Base-by-base conservation (phyloP, 1,284 basidiomycete species). In the Fomes fomentarius region DNA sequence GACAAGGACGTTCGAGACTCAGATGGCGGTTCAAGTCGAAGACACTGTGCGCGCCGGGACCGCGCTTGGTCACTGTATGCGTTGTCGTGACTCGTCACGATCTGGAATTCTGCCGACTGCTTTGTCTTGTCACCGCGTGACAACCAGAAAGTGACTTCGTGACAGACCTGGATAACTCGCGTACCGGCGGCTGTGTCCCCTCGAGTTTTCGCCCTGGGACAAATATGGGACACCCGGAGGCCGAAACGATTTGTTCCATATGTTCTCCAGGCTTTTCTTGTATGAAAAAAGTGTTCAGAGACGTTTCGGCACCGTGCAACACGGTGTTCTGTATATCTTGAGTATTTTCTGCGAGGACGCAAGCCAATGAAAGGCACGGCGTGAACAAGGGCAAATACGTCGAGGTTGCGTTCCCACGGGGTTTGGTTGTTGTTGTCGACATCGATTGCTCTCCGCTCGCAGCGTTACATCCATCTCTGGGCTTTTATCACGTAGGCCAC, bases 401-500 rank as follows among this genome's bases (percentile, higher is more conserved):
- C 56, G 38, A 33, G 49, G 12, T 17, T 28, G 51, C 22, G 52
- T 66, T 67, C 66, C 63, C 66, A 67, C 66, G 66, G 62, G 57
- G 62, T 65, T 64, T 63, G 57, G 55, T 65, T 62, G 65, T 63
- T 53, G 60, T 62, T 63, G 56, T 59, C 58, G 52, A 63, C 61
- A 57, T 63, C 64, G 57, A 61, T 64, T 62, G 54, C 58, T 59
- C 61, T 59, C 63, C 60, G 62, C 64, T 62, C 60, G 55, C 61
- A 63, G 64, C 62, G 60, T 66, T 66, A 64, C 64, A 63, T 65
- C 63, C 59, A 63, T 61, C 67, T 57, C 63, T 63, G 58, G 58
- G 52, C 57, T 59, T 58, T 60, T 61, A 58, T 57, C 60, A 61
- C 43, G 56, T 58, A 61, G 56, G 58, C 54, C 56, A 53, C 49